A percentile compares a stretch with the other conserved stretches of the same genome.
These are phyloP conservation scores for Nicotiana sylvestris DNA, from an alignment of 257 asterid genomes.

Conservation along the genomic window DNA sequence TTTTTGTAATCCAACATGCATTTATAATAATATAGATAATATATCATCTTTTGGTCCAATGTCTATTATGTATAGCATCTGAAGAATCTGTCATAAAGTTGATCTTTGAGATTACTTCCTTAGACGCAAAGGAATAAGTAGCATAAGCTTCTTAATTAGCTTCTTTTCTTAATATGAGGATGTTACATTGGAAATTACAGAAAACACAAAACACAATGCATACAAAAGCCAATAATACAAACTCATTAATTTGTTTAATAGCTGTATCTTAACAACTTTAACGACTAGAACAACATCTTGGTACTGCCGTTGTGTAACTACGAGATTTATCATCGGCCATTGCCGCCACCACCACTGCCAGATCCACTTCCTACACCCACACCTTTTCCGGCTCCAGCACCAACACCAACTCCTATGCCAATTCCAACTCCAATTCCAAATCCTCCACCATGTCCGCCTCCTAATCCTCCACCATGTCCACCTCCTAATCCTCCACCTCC, in stretches of 20 bases:
- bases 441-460: constrained; percentile 27
- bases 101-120: no score
- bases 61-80: neutral
- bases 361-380: constrained; percentile 17
- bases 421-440: constrained; percentile 23
- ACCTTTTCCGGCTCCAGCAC: constrained; percentile 12
- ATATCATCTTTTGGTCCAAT: neutral
- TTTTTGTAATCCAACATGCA: no score
- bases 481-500: constrained; percentile 14
- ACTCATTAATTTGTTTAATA: neutral
- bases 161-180: neutral
- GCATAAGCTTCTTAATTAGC: neutral
- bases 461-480: constrained; percentile 8
- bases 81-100: neutral
- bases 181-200: neutral
- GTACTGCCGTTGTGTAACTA: neutral
- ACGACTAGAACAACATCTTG: neutral
- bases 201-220: neutral
- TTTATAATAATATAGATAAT: no score
- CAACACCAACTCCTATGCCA: constrained; percentile 25
- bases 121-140: neutral
- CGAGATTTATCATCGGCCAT: neutral
- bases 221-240: neutral
- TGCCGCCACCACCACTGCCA: neutral
- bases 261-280: neutral